phyloP scores from a whole-genome alignment of 805 yeast species.

The Alloascoidea hylecoeti region DNA sequence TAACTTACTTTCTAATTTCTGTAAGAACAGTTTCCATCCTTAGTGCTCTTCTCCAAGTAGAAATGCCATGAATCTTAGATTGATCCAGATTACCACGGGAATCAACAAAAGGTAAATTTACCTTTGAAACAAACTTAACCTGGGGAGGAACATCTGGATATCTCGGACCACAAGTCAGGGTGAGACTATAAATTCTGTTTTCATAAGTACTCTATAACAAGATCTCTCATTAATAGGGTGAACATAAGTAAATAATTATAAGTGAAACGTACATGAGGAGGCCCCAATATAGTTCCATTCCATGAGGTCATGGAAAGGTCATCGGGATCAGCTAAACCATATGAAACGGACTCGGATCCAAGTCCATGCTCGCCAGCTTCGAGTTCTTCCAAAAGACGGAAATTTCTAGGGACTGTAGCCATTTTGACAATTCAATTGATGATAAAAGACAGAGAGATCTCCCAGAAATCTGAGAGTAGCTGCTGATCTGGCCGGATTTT shows the following conservation, averaged over 20 bases:
- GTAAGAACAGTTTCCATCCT: constrained; percentile 88
- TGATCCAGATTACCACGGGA: constrained; percentile 39
- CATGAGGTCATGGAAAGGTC: constrained; percentile 90
- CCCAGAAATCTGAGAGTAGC: constrained; percentile 1
- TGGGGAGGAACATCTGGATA: constrained; percentile 88
- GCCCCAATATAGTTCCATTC: constrained; percentile 97
- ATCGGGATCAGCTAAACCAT: constrained; percentile 81
- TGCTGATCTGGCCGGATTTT: too few species aligned
- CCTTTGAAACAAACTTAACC: constrained; percentile 67
- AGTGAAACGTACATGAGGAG: constrained; percentile 45
- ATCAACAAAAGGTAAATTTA: constrained; percentile 89
- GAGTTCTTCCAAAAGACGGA: constrained; percentile 86
- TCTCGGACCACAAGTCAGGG: constrained; percentile 63
- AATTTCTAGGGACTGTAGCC: constrained; percentile 93
- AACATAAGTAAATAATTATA: background rate
- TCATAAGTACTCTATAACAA: constrained; percentile 51
- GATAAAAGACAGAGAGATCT: constrained; percentile 2
- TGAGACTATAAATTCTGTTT: constrained; percentile 80
- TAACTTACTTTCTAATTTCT: constrained; percentile 53
- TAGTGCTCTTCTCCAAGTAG: constrained; percentile 79
- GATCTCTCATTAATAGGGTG: constrained; percentile 1
- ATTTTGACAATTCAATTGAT: constrained; percentile 4
- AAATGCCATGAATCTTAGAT: constrained; percentile 48
- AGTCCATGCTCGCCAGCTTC: constrained; percentile 97
- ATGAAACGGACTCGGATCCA: constrained; percentile 94